Evolutionary conservation across 352 stramenopile species (phyloP).

Genomic region (Blastocystis sp.): DNA sequence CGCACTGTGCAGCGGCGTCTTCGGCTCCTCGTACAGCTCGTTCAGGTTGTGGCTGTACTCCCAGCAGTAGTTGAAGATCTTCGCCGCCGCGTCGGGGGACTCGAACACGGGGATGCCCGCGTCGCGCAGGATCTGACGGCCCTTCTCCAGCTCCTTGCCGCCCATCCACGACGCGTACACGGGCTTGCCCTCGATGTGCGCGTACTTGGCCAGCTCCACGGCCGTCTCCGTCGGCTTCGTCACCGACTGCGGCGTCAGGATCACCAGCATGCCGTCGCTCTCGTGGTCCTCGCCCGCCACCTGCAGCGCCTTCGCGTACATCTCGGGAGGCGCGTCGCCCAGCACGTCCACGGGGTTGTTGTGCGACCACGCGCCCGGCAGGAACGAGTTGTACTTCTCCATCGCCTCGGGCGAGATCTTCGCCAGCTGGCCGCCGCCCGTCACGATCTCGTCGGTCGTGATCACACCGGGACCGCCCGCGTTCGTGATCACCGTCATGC

Average conservation of each 20-base stretch:
- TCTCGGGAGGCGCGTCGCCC: conserved; percentile 72
- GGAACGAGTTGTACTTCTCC: conserved; percentile 72
- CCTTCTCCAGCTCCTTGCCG: conserved; percentile 71
- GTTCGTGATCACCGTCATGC: conserved; percentile 74
- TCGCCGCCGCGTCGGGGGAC: conserved; percentile 71
- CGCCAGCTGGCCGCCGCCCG: conserved; percentile 6
- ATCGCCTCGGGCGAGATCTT: conserved; percentile 72
- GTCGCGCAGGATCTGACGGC: conserved; percentile 72
- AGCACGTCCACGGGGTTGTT: conserved; percentile 74
- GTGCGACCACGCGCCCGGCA: conserved; percentile 71
- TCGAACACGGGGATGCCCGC: conserved; percentile 30
- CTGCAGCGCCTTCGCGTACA: conserved; percentile 72
- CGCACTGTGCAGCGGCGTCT: conserved; percentile 21
- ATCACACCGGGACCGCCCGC: conserved; percentile 73
- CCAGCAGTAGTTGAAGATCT: conserved; percentile 69
- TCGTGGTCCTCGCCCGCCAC: conserved; percentile 72
- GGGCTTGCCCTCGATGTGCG: conserved; percentile 72
- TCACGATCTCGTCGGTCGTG: conserved; percentile 72
- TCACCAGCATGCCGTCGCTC: conserved; percentile 73
- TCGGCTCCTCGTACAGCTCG: not conserved
- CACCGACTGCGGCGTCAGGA: conserved; percentile 74
- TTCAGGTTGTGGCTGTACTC: conserved; percentile 50
- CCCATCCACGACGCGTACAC: conserved; percentile 74
- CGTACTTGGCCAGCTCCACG: conserved; percentile 72
- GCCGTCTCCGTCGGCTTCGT: conserved; percentile 73